A percentile compares a stretch with the other conserved stretches of the same genome.
Evolutionary conservation across 352 stramenopile species (phyloP).

Genomic region (Globisporangium nunn): DNA sequence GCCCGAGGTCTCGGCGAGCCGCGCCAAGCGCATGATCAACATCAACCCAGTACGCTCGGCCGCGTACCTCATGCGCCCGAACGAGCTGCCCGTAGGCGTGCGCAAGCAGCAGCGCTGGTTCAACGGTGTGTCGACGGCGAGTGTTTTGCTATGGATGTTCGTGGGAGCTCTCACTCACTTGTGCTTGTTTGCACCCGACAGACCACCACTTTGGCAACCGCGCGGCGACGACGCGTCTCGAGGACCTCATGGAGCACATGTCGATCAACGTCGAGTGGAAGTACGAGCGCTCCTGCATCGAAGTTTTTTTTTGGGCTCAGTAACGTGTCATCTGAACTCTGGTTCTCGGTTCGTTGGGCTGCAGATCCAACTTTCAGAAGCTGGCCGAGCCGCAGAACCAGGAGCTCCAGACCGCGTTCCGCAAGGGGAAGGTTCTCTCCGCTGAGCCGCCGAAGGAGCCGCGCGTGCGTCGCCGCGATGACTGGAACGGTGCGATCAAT

Average conservation of each 20-base stretch:
- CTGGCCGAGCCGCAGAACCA: constrained; percentile 71
- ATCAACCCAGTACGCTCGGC: constrained; percentile 69
- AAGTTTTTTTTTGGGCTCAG: not conserved
- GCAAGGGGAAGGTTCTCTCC: constrained; percentile 39
- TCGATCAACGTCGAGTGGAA: constrained; percentile 81
- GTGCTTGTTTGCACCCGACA: constrained; percentile 6
- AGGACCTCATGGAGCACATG: constrained; percentile 87
- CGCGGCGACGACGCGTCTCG: constrained; percentile 53
- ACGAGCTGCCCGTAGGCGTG: constrained; percentile 54
- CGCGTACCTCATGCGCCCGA: constrained; percentile 54
- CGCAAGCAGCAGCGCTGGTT: constrained; percentile 84
- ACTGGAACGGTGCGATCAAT: constrained; percentile 54
- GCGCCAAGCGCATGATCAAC: constrained; percentile 74
- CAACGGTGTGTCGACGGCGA: constrained; percentile 38
- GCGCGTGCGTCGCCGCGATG: constrained; percentile 42
- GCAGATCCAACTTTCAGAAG: constrained; percentile 81
- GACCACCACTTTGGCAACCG: constrained; percentile 83
- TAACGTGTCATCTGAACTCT: not conserved
- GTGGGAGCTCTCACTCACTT: not conserved
- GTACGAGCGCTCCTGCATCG: constrained; percentile 14
- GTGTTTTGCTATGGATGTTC: no score
- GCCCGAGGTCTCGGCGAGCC: constrained; percentile 36
- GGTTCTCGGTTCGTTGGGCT: not conserved
- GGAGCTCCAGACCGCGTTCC: constrained; percentile 64
- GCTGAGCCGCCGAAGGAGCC: constrained; percentile 31